Percentiles rank a stretch among this genome's conserved stretches.
Conservation (phyloP, 805 yeast species). For the Yarrowia osloensis region DNA sequence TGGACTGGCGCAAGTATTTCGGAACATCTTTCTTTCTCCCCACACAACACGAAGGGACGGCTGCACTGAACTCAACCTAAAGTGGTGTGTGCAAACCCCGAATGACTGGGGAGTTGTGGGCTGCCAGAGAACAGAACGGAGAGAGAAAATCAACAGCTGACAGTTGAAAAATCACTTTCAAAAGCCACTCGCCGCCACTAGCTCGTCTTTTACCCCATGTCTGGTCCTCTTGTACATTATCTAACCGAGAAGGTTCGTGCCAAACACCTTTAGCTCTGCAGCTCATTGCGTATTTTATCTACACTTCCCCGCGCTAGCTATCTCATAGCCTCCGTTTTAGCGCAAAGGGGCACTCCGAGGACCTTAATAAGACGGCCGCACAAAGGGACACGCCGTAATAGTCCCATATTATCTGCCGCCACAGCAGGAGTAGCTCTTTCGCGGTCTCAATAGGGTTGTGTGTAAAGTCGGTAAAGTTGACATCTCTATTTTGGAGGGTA, state of each 20-base stretch:
- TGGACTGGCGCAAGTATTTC: background rate
- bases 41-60: conserved; percentile 13
- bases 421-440: background rate
- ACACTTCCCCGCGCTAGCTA: background rate
- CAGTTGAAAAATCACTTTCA: too few species aligned
- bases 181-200: too few species aligned
- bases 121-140: too few species aligned
- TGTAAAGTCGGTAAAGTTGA: background rate
- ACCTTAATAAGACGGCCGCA: too few species aligned
- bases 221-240: background rate
- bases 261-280: background rate
- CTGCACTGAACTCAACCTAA: background rate
- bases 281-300: conserved; percentile 1
- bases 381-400: too few species aligned
- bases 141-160: background rate
- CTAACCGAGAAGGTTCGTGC: background rate
- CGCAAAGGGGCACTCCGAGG: background rate
- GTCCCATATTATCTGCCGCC: background rate
- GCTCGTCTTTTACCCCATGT: background rate
- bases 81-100: background rate
- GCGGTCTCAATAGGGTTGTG: background rate
- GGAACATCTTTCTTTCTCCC: conserved; percentile 4
- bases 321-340: background rate
- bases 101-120: background rate
- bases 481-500: background rate